Base-by-base conservation (phyloP, 306 rosid genomes). In the Cicer chorassanicum region DNA sequence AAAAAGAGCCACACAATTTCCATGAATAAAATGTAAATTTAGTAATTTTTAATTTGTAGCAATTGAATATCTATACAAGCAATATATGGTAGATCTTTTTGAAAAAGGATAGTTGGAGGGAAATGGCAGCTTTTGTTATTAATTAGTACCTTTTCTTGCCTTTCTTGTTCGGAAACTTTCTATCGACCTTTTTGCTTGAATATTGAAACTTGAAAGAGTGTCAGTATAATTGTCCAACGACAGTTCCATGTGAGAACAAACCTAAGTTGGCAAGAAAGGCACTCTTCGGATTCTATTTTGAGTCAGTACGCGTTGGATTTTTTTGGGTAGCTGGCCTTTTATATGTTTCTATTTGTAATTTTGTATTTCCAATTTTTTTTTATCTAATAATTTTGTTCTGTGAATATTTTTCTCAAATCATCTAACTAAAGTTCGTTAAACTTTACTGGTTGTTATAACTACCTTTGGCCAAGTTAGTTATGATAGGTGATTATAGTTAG, bases 191-290 rank as follows among this genome's bases (percentile, higher is more conserved):
- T 80, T 77, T 71, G 84, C 29, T 55, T 63, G 16, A 84, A 62
- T 69, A 38, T 68, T 56, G 80, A 77, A 70, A 81, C 44, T 78
- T 56, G 78, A 65, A 74, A 78, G 74, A 43, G 54, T 81, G 85
- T 55, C 68, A 68, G 83, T 84, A 53, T 72, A 68, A 44, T 67
- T 57, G 68, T 43, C 51, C 56, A 84, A 74, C 6, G 78, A 74
- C 74, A 74, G 40, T 5, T 40, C 66, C 69, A 78, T 78, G 77
- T 78, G 80, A 68, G 77, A 78, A 76, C 78, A 82, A 71, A 59
- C 54, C 51, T 65, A 70, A 6, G 75, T 64, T 82, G 82, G 70
- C 78, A 65, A 72, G 67, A 77, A 72, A 72, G 65, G 1, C 82
- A 77, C 79, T 66, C 67, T 56, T 71, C 66, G 50, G 40, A 68